phyloP scores from a whole-genome alignment of 2,329 filamentous ascomycete genomes.

The Sordariomycetes sp. region DNA sequence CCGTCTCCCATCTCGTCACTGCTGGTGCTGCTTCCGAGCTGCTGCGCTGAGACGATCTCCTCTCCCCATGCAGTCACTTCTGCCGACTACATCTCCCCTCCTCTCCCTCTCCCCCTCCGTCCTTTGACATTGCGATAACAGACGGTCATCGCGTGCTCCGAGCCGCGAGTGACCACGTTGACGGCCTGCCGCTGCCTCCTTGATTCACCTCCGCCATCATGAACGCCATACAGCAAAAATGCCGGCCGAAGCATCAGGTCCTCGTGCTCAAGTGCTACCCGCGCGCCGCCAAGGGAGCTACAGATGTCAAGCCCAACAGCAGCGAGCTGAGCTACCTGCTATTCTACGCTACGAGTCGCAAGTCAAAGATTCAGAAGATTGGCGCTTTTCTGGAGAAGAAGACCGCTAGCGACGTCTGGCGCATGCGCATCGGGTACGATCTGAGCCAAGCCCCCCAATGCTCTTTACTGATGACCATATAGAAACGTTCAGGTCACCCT shows the following conservation, averaged over 20 bases:
- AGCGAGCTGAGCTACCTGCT: conserved; percentile 95
- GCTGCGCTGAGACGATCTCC: too few species aligned
- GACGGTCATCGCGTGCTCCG: neutral
- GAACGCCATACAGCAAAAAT: conserved; percentile 58
- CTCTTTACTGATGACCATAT: conserved; percentile 2
- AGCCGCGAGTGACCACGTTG: neutral
- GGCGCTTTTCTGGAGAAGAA: conserved; percentile 91
- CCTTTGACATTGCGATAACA: too few species aligned
- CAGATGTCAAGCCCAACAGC: conserved; percentile 91
- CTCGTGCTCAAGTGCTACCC: conserved; percentile 95
- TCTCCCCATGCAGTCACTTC: too few species aligned
- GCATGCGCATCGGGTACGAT: conserved; percentile 71
- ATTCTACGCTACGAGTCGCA: conserved; percentile 90
- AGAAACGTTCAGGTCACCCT: conserved; percentile 93
- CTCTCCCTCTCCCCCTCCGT: too few species aligned
- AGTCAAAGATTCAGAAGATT: conserved; percentile 94
- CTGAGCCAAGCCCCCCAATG: conserved; percentile 9
- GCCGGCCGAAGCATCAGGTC: conserved; percentile 93
- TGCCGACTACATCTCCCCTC: too few species aligned
- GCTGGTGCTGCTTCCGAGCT: too few species aligned
- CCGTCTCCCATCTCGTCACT: too few species aligned
- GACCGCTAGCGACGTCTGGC: conserved; percentile 85
- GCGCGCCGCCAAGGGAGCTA: conserved; percentile 78
- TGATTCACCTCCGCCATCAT: conserved; percentile 24
- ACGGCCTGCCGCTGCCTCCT: neutral